Evolutionary conservation across 306 rosid genomes (phyloP).

Genomic region (Vigna angularis): DNA sequence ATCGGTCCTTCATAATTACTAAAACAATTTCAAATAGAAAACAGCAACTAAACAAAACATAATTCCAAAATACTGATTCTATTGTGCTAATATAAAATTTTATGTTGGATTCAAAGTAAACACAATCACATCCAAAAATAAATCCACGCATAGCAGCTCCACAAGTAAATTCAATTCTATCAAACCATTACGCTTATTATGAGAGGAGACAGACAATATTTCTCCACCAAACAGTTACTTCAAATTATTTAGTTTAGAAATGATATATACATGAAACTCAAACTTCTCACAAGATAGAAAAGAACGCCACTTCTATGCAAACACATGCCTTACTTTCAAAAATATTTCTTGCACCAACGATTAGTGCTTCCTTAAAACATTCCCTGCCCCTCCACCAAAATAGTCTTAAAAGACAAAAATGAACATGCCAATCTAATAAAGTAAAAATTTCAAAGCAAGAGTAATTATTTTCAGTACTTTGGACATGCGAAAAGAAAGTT

Average conservation of each 20-base stretch:
- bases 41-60: background rate
- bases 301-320: background rate
- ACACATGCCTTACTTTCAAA: background rate
- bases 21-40: background rate
- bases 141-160: background rate
- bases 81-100: background rate
- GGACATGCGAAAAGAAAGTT: background rate
- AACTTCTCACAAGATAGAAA: conserved; percentile 1
- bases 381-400: conserved; percentile 12
- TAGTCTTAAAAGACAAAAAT: background rate
- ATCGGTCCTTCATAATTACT: conserved; percentile 1
- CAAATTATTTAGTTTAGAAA: conserved; percentile 3
- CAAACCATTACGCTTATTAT: background rate
- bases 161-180: conserved; percentile 7
- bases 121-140: conserved; percentile 12
- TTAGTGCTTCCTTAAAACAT: background rate
- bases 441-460: background rate
- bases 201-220: conserved; percentile 13
- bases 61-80: conserved; percentile 12
- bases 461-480: background rate
- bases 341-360: background rate
- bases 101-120: conserved; percentile 15
- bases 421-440: background rate
- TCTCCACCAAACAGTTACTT: conserved; percentile 31
- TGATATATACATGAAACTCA: conserved; percentile 21